Base-by-base conservation (phyloP, 2,329 filamentous ascomycete species). In the Pyrenochaeta sp. region DNA sequence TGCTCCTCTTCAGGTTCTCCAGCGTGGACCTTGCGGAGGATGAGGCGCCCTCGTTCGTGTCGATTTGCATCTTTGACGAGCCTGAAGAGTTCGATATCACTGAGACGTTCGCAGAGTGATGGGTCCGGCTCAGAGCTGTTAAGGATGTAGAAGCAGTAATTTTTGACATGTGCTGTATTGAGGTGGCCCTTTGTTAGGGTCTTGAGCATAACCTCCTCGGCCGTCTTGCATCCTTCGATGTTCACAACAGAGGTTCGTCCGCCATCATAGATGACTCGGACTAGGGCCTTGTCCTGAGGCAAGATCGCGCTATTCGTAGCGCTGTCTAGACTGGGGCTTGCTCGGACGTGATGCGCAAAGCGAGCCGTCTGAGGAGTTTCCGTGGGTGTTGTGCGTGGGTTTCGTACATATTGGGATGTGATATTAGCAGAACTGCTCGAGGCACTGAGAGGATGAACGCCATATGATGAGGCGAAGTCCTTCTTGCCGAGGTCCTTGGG, bases 141-240 rank as follows among this genome's bases (percentile, higher is more conserved):
- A 57, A 98, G 83, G 0, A 97, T 90, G 83, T 95, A 98, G 80
- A 99, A 98, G 81, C 93, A 97, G 80, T 97, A 98, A 72, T 96
- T 97, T 70, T 93, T 88, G 75, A 95, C 91, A 71, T 97, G 93
- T 62, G 94, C 91, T 73, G 97, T 93, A 24, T 93, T 91, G 30
- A 97, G 85, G 40, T 89, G 88, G 63, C 97, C 91, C 77, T 98
- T 98, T 66, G 90, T 88, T 44, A 98, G 80, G 0, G 95, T 96
- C 59, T 92, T 90, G 45, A 93, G 86, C 83, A 97, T 94, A 51
- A 98, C 91, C 66, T 98, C 93, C 71, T 97, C 95, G 59, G 92
- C 91, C 5, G 91, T 95, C 72, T 89, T 93, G 83, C 93, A 97
- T 64, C 91, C 91, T 64, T 92, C 90, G 66, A 98, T 93, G 77